A percentile compares a stretch with the other conserved stretches of the same genome.
phyloP scores from a whole-genome alignment of 768 basidiomycete species.

The Phylloporus sp. region DNA sequence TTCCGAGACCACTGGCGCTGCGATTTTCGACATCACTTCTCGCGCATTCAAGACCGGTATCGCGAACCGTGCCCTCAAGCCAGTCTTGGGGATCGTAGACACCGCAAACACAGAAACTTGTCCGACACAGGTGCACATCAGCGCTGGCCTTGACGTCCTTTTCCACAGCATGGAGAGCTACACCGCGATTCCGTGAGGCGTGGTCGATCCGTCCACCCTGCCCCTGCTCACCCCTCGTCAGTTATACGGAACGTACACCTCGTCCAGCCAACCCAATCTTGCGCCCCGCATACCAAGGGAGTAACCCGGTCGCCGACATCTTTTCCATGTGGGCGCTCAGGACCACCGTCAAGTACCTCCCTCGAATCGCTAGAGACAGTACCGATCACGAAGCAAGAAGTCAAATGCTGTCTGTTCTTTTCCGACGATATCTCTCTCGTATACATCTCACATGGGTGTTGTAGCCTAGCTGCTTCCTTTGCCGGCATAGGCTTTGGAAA shows the following conservation, averaged over 20 bases:
- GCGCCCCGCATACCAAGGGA: conserved; percentile 90
- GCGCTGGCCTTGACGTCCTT: conserved; percentile 90
- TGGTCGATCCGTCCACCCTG: background rate
- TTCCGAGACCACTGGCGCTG: conserved; percentile 91
- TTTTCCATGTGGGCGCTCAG: conserved; percentile 93
- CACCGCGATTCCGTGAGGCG: conserved; percentile 81
- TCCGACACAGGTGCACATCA: conserved; percentile 88
- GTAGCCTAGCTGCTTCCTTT: conserved; percentile 83
- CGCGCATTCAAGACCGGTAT: conserved; percentile 96
- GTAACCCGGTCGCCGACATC: conserved; percentile 92
- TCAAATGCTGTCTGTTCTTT: conserved; percentile 75
- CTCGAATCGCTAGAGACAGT: conserved; percentile 73
- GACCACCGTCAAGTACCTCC: conserved; percentile 84
- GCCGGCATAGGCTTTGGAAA: conserved; percentile 96
- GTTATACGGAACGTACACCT: conserved; percentile 87
- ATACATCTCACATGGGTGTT: background rate
- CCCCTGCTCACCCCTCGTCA: conserved; percentile 26
- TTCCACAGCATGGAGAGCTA: conserved; percentile 96
- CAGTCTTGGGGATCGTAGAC: conserved; percentile 82
- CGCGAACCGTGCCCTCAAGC: conserved; percentile 86
- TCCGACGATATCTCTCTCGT: background rate
- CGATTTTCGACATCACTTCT: conserved; percentile 90
- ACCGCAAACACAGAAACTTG: conserved; percentile 88
- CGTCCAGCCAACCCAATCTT: conserved; percentile 86
- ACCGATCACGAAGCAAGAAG: conserved; percentile 78